phyloP scores from a whole-genome alignment of 2,329 filamentous ascomycete species.

The Phyllosticta citribraziliensis region DNA sequence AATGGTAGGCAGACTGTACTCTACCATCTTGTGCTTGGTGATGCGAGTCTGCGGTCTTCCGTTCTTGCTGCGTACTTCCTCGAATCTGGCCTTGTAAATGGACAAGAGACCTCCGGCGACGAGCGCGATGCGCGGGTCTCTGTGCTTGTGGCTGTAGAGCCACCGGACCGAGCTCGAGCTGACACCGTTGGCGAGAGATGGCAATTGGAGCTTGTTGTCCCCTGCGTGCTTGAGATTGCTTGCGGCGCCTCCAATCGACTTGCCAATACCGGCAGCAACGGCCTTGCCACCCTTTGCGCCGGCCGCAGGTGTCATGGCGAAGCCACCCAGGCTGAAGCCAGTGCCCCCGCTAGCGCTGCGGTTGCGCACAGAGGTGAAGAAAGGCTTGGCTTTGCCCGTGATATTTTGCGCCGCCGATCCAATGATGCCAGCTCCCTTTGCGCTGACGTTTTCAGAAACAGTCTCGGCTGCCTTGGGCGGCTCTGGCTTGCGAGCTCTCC shows the following conservation, averaged over 20 bases:
- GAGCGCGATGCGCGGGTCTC: conserved; percentile 42
- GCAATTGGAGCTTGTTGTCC: conserved; percentile 64
- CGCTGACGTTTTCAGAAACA: background rate
- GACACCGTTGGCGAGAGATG: conserved; percentile 44
- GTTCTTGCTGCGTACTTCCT: conserved; percentile 32
- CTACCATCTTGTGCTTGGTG: conserved; percentile 51
- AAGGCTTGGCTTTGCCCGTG: conserved; percentile 33
- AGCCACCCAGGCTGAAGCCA: conserved; percentile 23
- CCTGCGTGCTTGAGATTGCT: conserved; percentile 61
- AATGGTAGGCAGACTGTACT: conserved; percentile 56
- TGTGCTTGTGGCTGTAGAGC: conserved; percentile 47
- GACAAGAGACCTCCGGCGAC: conserved; percentile 57
- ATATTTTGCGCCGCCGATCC: conserved; percentile 29
- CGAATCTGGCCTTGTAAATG: conserved; percentile 49
- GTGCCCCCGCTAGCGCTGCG: conserved; percentile 19
- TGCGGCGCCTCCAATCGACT: conserved; percentile 59
- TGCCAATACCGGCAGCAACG: conserved; percentile 63
- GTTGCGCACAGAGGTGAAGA: conserved; percentile 27
- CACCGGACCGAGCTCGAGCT: conserved; percentile 54
- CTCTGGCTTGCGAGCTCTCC: conserved; percentile 26
- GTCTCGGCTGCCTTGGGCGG: conserved; percentile 16
- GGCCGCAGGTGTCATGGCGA: conserved; percentile 31
- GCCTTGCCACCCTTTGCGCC: conserved; percentile 59
- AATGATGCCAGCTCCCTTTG: conserved; percentile 6
- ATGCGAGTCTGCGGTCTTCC: conserved; percentile 30